Evolutionary conservation across 2,329 filamentous ascomycete species (phyloP).

Genomic region (Colletotrichum euphorbiae): DNA sequence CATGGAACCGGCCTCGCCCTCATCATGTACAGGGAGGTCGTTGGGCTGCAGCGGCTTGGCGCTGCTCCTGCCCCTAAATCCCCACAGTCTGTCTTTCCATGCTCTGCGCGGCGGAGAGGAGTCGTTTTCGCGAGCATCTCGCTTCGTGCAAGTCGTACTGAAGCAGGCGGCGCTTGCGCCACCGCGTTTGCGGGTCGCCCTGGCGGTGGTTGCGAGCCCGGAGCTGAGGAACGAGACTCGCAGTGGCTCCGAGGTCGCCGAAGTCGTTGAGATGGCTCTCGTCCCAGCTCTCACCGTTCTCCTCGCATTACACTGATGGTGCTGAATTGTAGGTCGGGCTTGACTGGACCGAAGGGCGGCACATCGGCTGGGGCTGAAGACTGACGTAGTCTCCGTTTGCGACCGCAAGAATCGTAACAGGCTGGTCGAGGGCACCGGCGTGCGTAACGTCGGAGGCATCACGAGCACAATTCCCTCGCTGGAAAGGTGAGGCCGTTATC

Average conservation of each 20-base stretch:
- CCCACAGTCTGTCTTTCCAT: constrained; percentile 65
- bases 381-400: constrained; percentile 71
- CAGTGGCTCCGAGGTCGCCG: constrained; percentile 40
- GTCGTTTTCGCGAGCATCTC: constrained; percentile 44
- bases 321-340: constrained; percentile 17
- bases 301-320: constrained; percentile 17
- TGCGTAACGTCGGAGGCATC: constrained; percentile 54
- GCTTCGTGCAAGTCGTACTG: constrained; percentile 45
- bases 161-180: constrained; percentile 41
- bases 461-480: constrained; percentile 39
- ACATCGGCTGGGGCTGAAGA: constrained; percentile 57
- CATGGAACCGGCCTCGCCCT: constrained; percentile 71
- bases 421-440: constrained; percentile 62
- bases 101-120: constrained; percentile 46
- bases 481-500: background rate
- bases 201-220: constrained; percentile 35
- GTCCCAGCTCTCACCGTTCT: constrained; percentile 41
- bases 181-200: constrained; percentile 21
- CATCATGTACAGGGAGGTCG: constrained; percentile 68
- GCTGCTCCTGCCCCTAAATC: constrained; percentile 51
- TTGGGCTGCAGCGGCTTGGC: constrained; percentile 63
- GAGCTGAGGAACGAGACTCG: constrained; percentile 48
- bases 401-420: constrained; percentile 79
- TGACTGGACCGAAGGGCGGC: constrained; percentile 11
- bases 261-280: constrained; percentile 40